Conservation (phyloP, 78 protist species). For the Mantamonas sphyraenae region DNA sequence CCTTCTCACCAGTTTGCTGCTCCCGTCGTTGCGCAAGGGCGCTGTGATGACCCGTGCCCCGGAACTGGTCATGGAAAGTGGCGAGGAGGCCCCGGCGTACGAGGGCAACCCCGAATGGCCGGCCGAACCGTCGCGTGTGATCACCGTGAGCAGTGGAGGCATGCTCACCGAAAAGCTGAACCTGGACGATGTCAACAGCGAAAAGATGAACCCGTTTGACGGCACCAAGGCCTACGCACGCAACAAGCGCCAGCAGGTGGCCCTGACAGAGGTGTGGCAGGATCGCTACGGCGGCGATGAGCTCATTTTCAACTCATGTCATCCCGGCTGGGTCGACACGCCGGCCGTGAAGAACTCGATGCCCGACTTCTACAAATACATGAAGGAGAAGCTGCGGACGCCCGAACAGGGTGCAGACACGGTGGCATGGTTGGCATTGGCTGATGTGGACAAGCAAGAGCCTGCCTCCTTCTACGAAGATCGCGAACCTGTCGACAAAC, state of each 20-base stretch:
- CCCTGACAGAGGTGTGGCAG: background rate
- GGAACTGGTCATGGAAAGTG: too few species aligned
- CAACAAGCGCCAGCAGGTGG: background rate
- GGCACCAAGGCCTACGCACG: background rate
- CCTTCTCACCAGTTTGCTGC: background rate
- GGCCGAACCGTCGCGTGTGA: too few species aligned
- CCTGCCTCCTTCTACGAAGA: too few species aligned
- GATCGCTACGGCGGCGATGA: too few species aligned
- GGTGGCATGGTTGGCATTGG: background rate
- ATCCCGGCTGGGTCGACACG: constrained; percentile 2
- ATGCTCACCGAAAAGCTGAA: background rate
- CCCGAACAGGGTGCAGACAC: background rate
- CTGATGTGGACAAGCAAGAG: too few species aligned
- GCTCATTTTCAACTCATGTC: too few species aligned
- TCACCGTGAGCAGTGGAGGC: background rate
- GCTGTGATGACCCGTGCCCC: background rate
- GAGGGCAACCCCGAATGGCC: too few species aligned
- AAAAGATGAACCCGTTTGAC: background rate
- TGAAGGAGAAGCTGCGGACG: background rate
- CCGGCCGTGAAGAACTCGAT: background rate
- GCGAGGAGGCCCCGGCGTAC: too few species aligned
- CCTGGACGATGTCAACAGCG: background rate
- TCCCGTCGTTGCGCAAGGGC: background rate
- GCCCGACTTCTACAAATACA: background rate
- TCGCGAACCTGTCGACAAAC: too few species aligned